Percentiles rank a stretch among this genome's conserved stretches.
These are phyloP conservation scores for Przewalskia tangutica DNA, from an alignment of 257 asterid species.

Conservation along the genomic window DNA sequence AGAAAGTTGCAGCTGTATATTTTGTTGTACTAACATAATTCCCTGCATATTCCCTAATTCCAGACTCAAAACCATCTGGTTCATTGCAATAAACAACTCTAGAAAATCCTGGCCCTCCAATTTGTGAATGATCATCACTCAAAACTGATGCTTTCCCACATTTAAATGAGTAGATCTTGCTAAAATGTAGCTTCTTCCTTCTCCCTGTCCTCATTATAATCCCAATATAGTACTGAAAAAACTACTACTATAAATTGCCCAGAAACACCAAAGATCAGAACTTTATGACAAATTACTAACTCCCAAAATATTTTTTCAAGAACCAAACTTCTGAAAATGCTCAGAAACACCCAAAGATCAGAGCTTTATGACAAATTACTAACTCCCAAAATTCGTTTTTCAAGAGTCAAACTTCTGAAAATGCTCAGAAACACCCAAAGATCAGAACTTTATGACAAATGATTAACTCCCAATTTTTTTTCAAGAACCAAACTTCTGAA, in stretches of 20 bases:
- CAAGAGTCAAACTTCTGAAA: too few relatives aligned
- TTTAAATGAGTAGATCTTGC: slow-evolving; percentile 70
- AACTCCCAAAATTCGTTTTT: too few relatives aligned
- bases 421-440: too few relatives aligned
- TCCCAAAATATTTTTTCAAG: too few relatives aligned
- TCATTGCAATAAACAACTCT: slow-evolving; percentile 75
- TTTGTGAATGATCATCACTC: slow-evolving; percentile 54
- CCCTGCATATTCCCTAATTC: slow-evolving; percentile 29
- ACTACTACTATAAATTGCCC: neutral
- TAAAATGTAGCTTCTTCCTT: slow-evolving; percentile 48
- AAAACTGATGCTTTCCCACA: slow-evolving; percentile 37
- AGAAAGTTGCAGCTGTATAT: slow-evolving; percentile 69
- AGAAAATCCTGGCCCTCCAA: slow-evolving; percentile 88
- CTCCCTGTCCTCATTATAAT: slow-evolving; percentile 26
- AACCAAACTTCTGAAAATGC: too few relatives aligned
- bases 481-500: too few relatives aligned
- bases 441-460: too few relatives aligned
- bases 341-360: too few relatives aligned
- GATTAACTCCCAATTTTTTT: neutral
- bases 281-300: too few relatives aligned
- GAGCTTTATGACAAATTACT: too few relatives aligned
- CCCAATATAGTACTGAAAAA: neutral
- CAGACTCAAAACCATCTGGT: slow-evolving; percentile 37
- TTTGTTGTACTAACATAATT: slow-evolving; percentile 75
- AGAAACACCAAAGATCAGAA: too few relatives aligned